phyloP scores from a whole-genome alignment of 176 grass and related monocot species.

The Bothriochloa decipiens region DNA sequence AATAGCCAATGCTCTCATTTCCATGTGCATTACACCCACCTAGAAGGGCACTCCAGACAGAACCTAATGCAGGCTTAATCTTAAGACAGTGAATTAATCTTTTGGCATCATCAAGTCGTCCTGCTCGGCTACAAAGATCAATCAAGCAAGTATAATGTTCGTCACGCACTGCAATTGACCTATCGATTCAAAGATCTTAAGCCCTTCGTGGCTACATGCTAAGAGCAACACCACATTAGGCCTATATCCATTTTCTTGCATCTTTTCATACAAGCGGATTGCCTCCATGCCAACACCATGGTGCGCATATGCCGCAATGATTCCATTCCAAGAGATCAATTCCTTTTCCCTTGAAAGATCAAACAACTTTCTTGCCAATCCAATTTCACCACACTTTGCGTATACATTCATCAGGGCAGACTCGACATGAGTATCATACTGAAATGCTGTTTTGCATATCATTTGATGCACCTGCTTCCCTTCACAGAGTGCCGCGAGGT shows the following conservation, averaged over 20 bases:
- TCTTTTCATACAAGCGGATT: constrained; percentile 56
- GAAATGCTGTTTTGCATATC: constrained; percentile 68
- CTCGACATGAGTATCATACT: constrained; percentile 60
- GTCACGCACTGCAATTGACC: constrained; percentile 61
- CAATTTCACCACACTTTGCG: constrained; percentile 78
- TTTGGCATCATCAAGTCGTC: constrained; percentile 67
- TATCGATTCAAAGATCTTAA: constrained; percentile 70
- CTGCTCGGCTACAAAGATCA: constrained; percentile 78
- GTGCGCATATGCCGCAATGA: constrained; percentile 75
- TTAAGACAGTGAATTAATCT: constrained; percentile 67
- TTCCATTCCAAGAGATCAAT: constrained; percentile 77
- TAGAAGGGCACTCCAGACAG: constrained; percentile 71
- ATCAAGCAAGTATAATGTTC: constrained; percentile 80
- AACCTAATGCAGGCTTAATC: constrained; percentile 52
- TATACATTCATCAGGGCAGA: constrained; percentile 70
- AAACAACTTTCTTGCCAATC: constrained; percentile 63
- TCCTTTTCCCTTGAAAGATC: constrained; percentile 64
- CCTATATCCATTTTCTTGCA: constrained; percentile 63
- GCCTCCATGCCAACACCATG: constrained; percentile 70
- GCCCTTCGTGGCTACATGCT: constrained; percentile 78
- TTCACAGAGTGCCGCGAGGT: constrained; percentile 63
- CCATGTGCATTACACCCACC: constrained; percentile 73
- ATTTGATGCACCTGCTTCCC: constrained; percentile 81
- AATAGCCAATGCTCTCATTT: constrained; percentile 61
- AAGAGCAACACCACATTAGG: constrained; percentile 81